Percentiles rank a stretch among this genome's conserved stretches.
phyloP scores from a whole-genome alignment of 306 rosid species.

The Mucuna pruriens region DNA sequence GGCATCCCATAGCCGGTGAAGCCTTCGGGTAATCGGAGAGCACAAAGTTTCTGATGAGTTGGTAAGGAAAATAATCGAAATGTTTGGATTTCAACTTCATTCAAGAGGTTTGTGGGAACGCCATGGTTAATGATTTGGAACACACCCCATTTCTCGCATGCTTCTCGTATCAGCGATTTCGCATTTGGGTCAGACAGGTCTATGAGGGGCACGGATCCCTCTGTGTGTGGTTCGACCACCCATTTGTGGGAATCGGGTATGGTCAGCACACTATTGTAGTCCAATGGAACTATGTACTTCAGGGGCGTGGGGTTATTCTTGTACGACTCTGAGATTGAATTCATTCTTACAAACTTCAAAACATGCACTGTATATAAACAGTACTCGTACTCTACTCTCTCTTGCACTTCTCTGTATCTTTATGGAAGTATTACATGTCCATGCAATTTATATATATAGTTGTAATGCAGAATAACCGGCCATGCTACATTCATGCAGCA shows the following conservation, averaged over 20 bases:
- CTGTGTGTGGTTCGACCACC: neutral
- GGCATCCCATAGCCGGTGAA: slow-evolving; percentile 53
- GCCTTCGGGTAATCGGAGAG: slow-evolving; percentile 40
- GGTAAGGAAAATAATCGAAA: slow-evolving; percentile 49
- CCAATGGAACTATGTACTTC: slow-evolving; percentile 33
- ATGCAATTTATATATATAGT: too few species aligned
- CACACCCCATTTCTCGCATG: slow-evolving; percentile 53
- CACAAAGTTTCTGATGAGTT: slow-evolving; percentile 39
- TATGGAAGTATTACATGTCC: too few species aligned
- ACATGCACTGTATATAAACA: too few species aligned
- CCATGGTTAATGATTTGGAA: slow-evolving; percentile 60
- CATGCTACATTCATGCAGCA: neutral
- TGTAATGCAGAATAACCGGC: neutral
- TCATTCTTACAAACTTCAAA: too few species aligned
- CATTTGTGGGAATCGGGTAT: slow-evolving; percentile 54
- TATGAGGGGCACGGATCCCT: slow-evolving; percentile 38
- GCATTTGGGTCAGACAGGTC: slow-evolving; percentile 47
- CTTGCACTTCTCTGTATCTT: neutral
- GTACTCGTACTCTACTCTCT: neutral
- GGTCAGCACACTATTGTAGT: slow-evolving; percentile 34
- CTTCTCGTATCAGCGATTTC: slow-evolving; percentile 27
- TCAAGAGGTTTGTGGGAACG: slow-evolving; percentile 29
- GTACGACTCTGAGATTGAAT: slow-evolving; percentile 20
- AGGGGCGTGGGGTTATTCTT: neutral
- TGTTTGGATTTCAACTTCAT: slow-evolving; percentile 30